Evolutionary conservation across 2,329 filamentous ascomycete species (phyloP), one percentile per base, ranked within the genome.

Genomic region (Pestalotiopsis sp.): DNA sequence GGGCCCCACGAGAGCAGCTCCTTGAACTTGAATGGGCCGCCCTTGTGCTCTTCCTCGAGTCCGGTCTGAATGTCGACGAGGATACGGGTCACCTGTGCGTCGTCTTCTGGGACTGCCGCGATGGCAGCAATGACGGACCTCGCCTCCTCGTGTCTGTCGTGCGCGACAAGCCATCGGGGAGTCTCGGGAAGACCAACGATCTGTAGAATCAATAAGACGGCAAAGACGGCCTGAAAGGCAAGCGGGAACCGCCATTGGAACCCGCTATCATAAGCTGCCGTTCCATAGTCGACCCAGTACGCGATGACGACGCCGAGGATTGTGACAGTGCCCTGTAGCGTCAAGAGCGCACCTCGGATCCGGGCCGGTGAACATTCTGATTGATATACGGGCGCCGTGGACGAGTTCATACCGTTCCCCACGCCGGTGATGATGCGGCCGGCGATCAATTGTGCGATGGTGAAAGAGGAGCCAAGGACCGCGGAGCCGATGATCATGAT

Each of bases 311-410:
- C 78, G 0, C 83, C 83, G 6, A 85, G 75, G 49, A 84, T 84
- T 0, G 82, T 83, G 39, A 84, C 79, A 4, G 81, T 84, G 4
- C 82, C 82, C 67, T 83, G 83, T 2, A 86, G 83, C 23, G 85
- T 85, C 55, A 88, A 83, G 27, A 86, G 75, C 64, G 80, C 79
- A 39, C 86, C 86, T 39, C 86, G 81, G 59, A 83, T 82, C 31
- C 80, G 76, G 1, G 83, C 76, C 2, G 74, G 75, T 0, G 78
- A 73, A 67, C 76, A 78, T 49, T 80, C 77, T 2, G 73, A 74
- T 11, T 78, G 77, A 38, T 77, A 81, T 74, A 79, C 74, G 2
- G 83, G 82, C 4, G 82, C 80, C 0, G 82, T 83, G 1, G 79
- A 79, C 0, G 77, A 77, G 67, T 80, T 79, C 27, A 82, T 75